Base-by-base conservation (phyloP, 208 protist species). In the Leishmania mexicana region DNA sequence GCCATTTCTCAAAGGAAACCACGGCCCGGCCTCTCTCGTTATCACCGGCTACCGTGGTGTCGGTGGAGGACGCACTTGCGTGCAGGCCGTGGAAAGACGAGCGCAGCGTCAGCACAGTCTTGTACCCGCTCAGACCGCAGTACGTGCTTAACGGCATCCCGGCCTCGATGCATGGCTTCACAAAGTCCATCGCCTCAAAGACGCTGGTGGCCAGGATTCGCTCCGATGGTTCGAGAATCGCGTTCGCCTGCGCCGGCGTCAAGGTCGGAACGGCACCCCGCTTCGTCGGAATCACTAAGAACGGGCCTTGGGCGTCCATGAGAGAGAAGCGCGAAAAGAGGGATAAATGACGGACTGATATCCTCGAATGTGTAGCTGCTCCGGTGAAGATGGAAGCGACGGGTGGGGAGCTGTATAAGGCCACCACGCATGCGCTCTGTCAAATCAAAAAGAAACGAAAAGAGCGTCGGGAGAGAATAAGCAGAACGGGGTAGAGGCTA, bases 121-220 rank as follows among this genome's bases (percentile, higher is more conserved):
- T 80, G 76, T 94, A 97, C 15, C 90, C 94, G 13, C 21, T 51
- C 28, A 95, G 60, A 5, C 89, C 93, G 79, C 90, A 94, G 62
- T 96, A 93, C 13, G 86, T 76, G n/a, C 88, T 81, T 80, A 93
- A 84, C 0, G 84, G 53, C 49, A 89, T 81, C n/a, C 83, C 13
- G 19, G 89, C 72, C 40, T 85, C 81, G 35, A 70, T 75, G 54
- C 91, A 96, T 8, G 89, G 81, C 45, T 57, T 54, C 31, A 87
- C 84, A 80, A 92, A 94, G 51, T 93, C 88, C 17, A 80, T 64
- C 53, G 94, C 93, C 54, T 97, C 94, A 72, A 97, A 93, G 0
- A 94, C 84, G 31, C 89, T 94, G 5, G 94, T 71, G 73, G 84
- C 85, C 10, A 97, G 64, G 51, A 95, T 70, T 58, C 90, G 83